Evolutionary conservation across 2,329 filamentous ascomycete genomes (phyloP).

Genomic region (Simplicillium aogashimaense): DNA sequence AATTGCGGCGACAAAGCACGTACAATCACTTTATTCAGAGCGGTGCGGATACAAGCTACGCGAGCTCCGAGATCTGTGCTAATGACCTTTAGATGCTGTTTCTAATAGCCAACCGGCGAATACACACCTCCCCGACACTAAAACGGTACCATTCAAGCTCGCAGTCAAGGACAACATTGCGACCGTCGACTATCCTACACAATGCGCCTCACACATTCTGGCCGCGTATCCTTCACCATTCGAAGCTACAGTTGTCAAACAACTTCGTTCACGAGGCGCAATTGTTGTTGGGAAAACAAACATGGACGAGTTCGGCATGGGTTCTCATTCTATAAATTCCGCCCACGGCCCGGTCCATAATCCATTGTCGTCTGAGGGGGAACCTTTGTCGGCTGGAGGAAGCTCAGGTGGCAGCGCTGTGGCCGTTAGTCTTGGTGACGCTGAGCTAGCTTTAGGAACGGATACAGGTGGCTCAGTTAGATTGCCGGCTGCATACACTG

Average conservation of each 20-base stretch:
- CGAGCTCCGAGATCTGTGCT: background rate
- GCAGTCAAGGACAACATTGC: slow-evolving; percentile 74
- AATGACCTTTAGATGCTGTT: background rate
- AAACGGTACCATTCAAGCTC: slow-evolving; percentile 16
- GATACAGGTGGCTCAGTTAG: slow-evolving; percentile 88
- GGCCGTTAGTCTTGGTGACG: slow-evolving; percentile 56
- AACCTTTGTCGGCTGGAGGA: slow-evolving; percentile 61
- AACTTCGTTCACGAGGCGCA: slow-evolving; percentile 54
- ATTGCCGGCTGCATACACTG: slow-evolving; percentile 79
- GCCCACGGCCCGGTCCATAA: slow-evolving; percentile 55
- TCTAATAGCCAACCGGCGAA: too few relatives aligned
- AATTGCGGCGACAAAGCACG: slow-evolving; percentile 13
- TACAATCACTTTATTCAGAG: slow-evolving; percentile 26
- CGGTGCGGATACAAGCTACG: slow-evolving; percentile 9
- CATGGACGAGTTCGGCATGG: slow-evolving; percentile 95
- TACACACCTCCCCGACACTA: too few relatives aligned
- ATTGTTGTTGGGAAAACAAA: slow-evolving; percentile 72
- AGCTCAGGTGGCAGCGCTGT: slow-evolving; percentile 92
- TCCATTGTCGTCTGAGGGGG: slow-evolving; percentile 23
- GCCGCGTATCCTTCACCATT: slow-evolving; percentile 64
- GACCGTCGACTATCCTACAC: slow-evolving; percentile 57
- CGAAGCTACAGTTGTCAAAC: slow-evolving; percentile 68
- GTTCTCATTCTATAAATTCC: slow-evolving; percentile 70
- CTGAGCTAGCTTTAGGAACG: slow-evolving; percentile 66
- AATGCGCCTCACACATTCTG: slow-evolving; percentile 73